Percentiles rank a stretch among this genome's conserved stretches.
Conservation (phyloP, 2,329 filamentous ascomycete genomes). For the Chaetoscypha palmicola region DNA sequence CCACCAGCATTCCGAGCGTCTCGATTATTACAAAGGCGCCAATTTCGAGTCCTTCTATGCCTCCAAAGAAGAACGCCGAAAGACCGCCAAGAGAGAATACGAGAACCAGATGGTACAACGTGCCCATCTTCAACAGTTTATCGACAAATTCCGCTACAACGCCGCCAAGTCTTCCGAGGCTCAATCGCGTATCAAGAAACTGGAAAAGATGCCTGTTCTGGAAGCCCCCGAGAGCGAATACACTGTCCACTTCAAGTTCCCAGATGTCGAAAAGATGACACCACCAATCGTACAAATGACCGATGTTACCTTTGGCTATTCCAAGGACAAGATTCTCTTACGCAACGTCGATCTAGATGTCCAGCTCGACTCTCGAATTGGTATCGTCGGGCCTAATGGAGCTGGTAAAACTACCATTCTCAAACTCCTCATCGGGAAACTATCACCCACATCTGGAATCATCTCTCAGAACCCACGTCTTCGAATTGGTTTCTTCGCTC, state of each 20-base stretch:
- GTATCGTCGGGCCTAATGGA: constrained; percentile 98
- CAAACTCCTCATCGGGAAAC: constrained; percentile 87
- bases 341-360: constrained; percentile 89
- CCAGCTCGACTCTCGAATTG: constrained; percentile 94
- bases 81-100: constrained; percentile 94
- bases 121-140: constrained; percentile 92
- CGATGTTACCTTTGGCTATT: constrained; percentile 85
- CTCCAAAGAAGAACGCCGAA: constrained; percentile 92
- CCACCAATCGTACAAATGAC: constrained; percentile 98
- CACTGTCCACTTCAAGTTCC: constrained; percentile 93
- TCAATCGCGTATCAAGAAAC: constrained; percentile 97
- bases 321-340: constrained; percentile 69
- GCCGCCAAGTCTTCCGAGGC: constrained; percentile 97
- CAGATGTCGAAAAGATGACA: constrained; percentile 93
- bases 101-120: constrained; percentile 96
- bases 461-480: constrained; percentile 86
- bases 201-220: constrained; percentile 92
- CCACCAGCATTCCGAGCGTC: constrained; percentile 91
- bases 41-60: constrained; percentile 98
- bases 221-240: constrained; percentile 90
- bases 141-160: constrained; percentile 99
- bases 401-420: constrained; percentile 98
- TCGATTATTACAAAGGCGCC: constrained; percentile 97
- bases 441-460: constrained; percentile 67
- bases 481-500: constrained; percentile 92